Base-by-base conservation (phyloP, 768 basidiomycete genomes). In the Trametes elegans region DNA sequence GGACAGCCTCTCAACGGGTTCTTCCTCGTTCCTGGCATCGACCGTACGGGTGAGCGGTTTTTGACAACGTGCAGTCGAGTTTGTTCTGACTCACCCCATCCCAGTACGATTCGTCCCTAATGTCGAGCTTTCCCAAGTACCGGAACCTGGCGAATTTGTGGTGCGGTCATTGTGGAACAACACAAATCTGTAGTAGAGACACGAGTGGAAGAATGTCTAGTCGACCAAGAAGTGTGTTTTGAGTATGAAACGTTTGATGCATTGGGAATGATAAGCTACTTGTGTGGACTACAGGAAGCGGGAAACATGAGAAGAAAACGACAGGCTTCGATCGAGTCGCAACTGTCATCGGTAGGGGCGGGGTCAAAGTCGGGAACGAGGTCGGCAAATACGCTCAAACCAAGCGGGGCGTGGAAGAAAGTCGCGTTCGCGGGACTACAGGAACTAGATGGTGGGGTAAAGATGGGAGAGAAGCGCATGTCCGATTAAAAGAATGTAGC, bases 31-130 rank as follows among this genome's bases (percentile, higher is more conserved):
- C 83, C 82, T 2, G 79, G 79, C 0, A 71, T 75, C 14, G 76
- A 79, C 43, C 76, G 76, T n/a, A 82, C 76, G 13, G 61, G 82
- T 82, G 63, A 62, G 78, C 73, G 80, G 39, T 83, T 82, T 54
- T 74, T 80, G 1, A 69, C 80, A 39, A 70, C 80, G 26, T 81
- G 79, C 0, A 57, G 82, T 24, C 82, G 79, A 79, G 77, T 82
- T 56, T 82, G 80, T 48, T 79, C 76, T 0, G 77, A 80, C 41
- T 43, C 41, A 43, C 28, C 2, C 7, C 7, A 9, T 1, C 9
- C 14, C 41, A 43, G 41, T 26, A 14, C 93, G 97, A 35, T 98
- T 98, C 74, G 98, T 96, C 13, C 96, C 96, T 10, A 97, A 99
- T 71, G 96, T 98, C 82, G 98, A 98, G 76, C 98, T 96, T 75